Evolutionary conservation across 2,329 filamentous ascomycete genomes (phyloP), one percentile per base, ranked within the genome.

Genomic region (Fusarium equiseti): DNA sequence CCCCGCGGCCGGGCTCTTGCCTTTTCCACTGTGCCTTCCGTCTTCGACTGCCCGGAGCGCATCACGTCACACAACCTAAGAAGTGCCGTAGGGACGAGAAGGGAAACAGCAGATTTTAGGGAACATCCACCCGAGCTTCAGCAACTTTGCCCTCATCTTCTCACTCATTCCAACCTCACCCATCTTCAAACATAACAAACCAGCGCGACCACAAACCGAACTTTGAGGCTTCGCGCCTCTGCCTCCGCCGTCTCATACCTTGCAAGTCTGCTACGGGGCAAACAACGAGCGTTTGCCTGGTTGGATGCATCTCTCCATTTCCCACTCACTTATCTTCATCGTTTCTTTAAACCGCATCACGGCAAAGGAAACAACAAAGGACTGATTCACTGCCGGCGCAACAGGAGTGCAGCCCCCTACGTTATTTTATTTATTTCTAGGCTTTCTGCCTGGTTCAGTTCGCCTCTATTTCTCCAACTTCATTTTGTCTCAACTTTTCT

Each of bases 31-130:
- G 65, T 50, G 57, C 57, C 72, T 74, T 66, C 58, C 59, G 44
- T 29, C 58, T 35, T 52, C 32, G 32, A 58, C 48, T 38, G 35
- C 35, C 35, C 35, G 29, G 57, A 57, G 57, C 56, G 35, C 63
- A 61, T 75, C 72, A 75, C 64, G 70, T 74, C 71, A 75, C 73
- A 63, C 66, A 54, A 70, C 27, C 32, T 52, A 40, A 40, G 32
- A 38, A 48, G 26, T 38, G 32, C n/a, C 20, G 20, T 46, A 26
- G 12, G 6, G 53, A 54, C 60, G 32, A 31, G 58, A 63, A 63
- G 55, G 53, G 50, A 55, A 46, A 51, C 59, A 71, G 58, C 68
- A 68, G 67, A 64, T 52, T 64, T 56, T 53, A 51, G 57, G 55
- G 44, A 53, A 65, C 55, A 66, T 75, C 61, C 70, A 64, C 69